These are phyloP conservation scores for Globisporangium viniferum DNA, from an alignment of 352 stramenopile species.

Conservation along the genomic window DNA sequence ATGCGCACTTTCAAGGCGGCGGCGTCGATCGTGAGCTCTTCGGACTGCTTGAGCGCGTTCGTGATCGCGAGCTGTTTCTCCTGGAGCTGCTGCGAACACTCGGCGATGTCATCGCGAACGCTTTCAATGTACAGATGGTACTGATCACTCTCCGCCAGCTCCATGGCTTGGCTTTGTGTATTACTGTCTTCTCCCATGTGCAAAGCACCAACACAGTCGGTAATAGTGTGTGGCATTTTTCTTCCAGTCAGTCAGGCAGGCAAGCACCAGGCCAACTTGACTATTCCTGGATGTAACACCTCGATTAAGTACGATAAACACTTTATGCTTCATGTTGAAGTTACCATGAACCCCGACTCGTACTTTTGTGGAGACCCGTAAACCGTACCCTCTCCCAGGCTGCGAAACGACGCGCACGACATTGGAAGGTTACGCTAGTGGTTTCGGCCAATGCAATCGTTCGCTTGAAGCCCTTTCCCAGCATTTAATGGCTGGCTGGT, in stretches of 20 bases:
- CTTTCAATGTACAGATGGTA: conserved; percentile 40
- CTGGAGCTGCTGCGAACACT: conserved; percentile 34
- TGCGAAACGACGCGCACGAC: not conserved
- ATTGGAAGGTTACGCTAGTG: not conserved
- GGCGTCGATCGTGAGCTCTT: conserved; percentile 52
- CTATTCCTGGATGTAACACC: not conserved
- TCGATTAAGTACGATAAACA: not conserved
- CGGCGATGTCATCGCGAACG: conserved; percentile 31
- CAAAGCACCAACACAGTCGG: not conserved
- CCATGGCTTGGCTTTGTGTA: conserved; percentile 17
- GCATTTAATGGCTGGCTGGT: not conserved
- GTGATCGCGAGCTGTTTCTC: conserved; percentile 35
- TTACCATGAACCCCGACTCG: not conserved
- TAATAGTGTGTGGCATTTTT: not conserved
- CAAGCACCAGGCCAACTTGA: not conserved
- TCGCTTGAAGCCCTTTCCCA: not conserved
- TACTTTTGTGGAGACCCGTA: not conserved
- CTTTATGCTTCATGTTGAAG: not conserved
- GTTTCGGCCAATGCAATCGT: not conserved
- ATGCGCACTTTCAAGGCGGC: conserved; percentile 46
- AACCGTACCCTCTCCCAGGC: not conserved
- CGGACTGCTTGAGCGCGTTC: conserved; percentile 31
- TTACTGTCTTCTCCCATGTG: not conserved
- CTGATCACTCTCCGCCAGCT: conserved; percentile 26
- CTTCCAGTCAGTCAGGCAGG: not conserved